Percentiles rank a stretch among this genome's conserved stretches.
These are phyloP conservation scores for Ophiostoma pallidulum DNA, from an alignment of 2,329 filamentous ascomycete species.

Conservation along the genomic window DNA sequence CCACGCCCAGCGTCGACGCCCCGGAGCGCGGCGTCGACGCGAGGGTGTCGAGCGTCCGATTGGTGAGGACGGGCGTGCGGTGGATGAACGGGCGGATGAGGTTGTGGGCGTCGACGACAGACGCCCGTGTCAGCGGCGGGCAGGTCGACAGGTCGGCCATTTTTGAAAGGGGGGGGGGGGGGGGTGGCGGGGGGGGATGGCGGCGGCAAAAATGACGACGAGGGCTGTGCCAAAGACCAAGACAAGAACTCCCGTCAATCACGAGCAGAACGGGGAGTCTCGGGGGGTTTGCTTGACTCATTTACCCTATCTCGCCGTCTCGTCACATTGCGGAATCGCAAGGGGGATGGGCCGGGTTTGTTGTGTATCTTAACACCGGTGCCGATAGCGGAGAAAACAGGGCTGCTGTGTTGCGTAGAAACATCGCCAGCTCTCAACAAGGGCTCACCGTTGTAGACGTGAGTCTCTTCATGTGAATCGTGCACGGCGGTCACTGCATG, in stretches of 20 bases:
- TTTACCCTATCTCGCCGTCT: background rate
- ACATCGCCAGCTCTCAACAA: too few species aligned
- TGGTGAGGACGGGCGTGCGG: constrained; percentile 74
- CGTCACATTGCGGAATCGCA: background rate
- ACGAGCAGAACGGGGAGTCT: too few species aligned
- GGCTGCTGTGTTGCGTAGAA: background rate
- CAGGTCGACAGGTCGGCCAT: constrained; percentile 47
- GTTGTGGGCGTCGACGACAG: constrained; percentile 61
- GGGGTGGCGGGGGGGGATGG: too few species aligned
- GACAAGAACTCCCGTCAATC: too few species aligned
- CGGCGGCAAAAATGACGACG: too few species aligned
- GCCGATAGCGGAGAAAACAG: constrained; percentile 5
- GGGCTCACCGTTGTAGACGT: too few species aligned
- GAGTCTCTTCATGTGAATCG: too few species aligned
- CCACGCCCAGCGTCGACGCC: too few species aligned
- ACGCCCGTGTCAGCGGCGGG: constrained; percentile 60
- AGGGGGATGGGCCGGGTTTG: background rate
- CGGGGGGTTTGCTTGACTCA: too few species aligned
- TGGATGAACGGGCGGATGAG: constrained; percentile 71
- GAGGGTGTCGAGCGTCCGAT: constrained; percentile 60
- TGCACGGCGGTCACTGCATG: too few species aligned
- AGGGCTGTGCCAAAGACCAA: too few species aligned
- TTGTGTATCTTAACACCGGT: constrained; percentile 1
- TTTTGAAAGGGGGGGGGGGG: background rate
- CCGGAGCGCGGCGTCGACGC: constrained; percentile 65